These are phyloP conservation scores for Podospora tetraspora DNA, from an alignment of 495 filamentous ascomycete genomes.

Conservation along the genomic window DNA sequence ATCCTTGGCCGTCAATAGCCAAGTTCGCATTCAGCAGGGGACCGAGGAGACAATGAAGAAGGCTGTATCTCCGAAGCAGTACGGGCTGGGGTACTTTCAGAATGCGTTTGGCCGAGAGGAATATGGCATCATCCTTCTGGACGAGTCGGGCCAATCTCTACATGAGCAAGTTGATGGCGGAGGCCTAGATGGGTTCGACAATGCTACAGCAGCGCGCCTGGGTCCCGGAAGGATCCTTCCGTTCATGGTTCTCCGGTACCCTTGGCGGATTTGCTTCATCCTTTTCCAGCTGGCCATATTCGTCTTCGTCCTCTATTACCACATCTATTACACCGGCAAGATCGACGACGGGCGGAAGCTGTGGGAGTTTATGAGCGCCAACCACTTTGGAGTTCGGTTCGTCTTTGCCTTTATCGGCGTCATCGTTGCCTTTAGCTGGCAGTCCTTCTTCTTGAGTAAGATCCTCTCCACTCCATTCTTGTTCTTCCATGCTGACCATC, in stretches of 20 bases:
- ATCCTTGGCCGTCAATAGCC: slow-evolving; percentile 19
- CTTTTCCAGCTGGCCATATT: slow-evolving; percentile 26
- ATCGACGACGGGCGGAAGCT: slow-evolving; percentile 22
- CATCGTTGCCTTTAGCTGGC: slow-evolving; percentile 31
- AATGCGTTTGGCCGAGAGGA: slow-evolving; percentile 20
- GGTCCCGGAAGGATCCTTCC: slow-evolving; percentile 14
- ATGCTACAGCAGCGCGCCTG: background rate
- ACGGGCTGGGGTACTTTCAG: slow-evolving; percentile 26
- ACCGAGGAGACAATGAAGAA: slow-evolving; percentile 18
- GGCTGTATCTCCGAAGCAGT: slow-evolving; percentile 19
- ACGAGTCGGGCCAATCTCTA: slow-evolving; percentile 26
- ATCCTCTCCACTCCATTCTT: background rate
- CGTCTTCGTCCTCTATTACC: slow-evolving; percentile 30
- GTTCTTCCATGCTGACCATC: slow-evolving; percentile 7
- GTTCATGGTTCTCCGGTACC: slow-evolving; percentile 28
- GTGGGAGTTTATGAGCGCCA: slow-evolving; percentile 28
- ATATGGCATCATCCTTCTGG: slow-evolving; percentile 30
- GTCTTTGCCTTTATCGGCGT: slow-evolving; percentile 31
- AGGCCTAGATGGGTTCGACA: slow-evolving; percentile 11
- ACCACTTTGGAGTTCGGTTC: slow-evolving; percentile 36
- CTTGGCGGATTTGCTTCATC: slow-evolving; percentile 26
- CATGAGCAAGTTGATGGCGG: slow-evolving; percentile 1
- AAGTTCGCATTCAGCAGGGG: slow-evolving; percentile 20
- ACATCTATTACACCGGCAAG: slow-evolving; percentile 29
- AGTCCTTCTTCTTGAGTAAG: slow-evolving; percentile 31